These are phyloP conservation scores for Nidularia sp. DNA, from an alignment of 768 basidiomycete species.

Conservation along the genomic window DNA sequence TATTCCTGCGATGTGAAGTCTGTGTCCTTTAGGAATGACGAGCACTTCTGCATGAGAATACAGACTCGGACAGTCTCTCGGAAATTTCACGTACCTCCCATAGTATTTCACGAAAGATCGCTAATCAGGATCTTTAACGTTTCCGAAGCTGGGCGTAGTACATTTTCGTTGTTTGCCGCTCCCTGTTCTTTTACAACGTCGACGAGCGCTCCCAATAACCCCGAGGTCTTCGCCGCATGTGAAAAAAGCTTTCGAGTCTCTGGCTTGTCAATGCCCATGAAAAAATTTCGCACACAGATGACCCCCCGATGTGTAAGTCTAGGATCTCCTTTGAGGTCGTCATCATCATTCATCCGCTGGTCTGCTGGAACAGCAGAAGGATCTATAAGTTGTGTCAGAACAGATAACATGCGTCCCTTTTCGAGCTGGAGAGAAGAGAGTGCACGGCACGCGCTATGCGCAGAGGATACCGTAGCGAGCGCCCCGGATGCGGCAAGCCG, in stretches of 20 bases:
- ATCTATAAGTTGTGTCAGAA: constrained; percentile 67
- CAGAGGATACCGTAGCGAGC: constrained; percentile 72
- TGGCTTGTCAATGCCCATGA: constrained; percentile 37
- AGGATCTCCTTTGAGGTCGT: constrained; percentile 35
- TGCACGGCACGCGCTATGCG: constrained; percentile 52
- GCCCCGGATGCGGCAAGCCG: constrained; percentile 89
- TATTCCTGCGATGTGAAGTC: too few species aligned
- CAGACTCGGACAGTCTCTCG: too few species aligned
- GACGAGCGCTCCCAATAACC: constrained; percentile 50
- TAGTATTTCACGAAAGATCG: background rate
- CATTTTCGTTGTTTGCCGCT: constrained; percentile 22
- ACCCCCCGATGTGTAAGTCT: constrained; percentile 78
- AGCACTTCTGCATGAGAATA: too few species aligned
- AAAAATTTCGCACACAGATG: constrained; percentile 68
- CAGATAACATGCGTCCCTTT: constrained; percentile 55
- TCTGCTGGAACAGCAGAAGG: constrained; percentile 35
- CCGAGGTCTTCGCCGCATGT: constrained; percentile 46
- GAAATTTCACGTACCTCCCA: too few species aligned
- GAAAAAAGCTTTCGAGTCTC: constrained; percentile 36
- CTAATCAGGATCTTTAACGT: constrained; percentile 33
- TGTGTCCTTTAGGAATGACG: too few species aligned
- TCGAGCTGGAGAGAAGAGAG: constrained; percentile 66
- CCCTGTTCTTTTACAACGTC: constrained; percentile 40
- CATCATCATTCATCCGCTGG: constrained; percentile 30
- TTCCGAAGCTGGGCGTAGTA: constrained; percentile 49